These are phyloP conservation scores for Trichoderma erinaceum DNA, from an alignment of 495 filamentous ascomycete species.

Conservation along the genomic window DNA sequence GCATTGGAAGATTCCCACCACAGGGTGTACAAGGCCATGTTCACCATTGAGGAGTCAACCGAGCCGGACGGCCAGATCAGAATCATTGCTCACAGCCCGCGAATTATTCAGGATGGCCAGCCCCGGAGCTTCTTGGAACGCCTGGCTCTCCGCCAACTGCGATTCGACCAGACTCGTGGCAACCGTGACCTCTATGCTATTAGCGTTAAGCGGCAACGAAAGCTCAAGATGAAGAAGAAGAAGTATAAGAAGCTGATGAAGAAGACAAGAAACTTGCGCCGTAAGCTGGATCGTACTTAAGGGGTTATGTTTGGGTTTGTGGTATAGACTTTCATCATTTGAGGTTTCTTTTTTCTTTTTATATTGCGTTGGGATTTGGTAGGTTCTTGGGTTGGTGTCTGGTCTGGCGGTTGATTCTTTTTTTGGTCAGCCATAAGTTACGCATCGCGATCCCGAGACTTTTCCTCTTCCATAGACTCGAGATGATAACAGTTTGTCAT, in stretches of 20 bases:
- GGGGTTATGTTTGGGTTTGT: constrained; percentile 10
- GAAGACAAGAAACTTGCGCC: constrained; percentile 80
- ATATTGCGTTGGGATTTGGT: constrained; percentile 9
- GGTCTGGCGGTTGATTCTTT: constrained; percentile 3
- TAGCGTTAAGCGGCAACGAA: constrained; percentile 80
- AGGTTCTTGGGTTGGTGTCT: constrained; percentile 11
- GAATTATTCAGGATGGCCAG: constrained; percentile 39
- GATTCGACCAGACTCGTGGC: constrained; percentile 40
- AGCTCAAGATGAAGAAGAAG: constrained; percentile 99
- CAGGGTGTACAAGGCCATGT: constrained; percentile 67
- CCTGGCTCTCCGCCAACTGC: constrained; percentile 44
- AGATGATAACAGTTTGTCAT: neutral
- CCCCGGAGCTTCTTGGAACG: constrained; percentile 45
- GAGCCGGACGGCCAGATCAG: constrained; percentile 61
- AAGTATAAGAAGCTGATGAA: constrained; percentile 99
- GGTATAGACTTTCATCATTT: neutral
- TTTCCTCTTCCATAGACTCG: constrained; percentile 9
- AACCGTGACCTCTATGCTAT: constrained; percentile 55
- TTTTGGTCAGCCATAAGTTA: constrained; percentile 13
- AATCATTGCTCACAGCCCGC: constrained; percentile 46
- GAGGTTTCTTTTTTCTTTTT: neutral
- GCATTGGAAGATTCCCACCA: constrained; percentile 34
- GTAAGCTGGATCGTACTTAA: constrained; percentile 68
- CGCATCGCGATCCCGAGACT: constrained; percentile 8
- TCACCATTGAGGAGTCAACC: constrained; percentile 75